A percentile compares a stretch with the other conserved stretches of the same genome.
These are phyloP conservation scores for Isatis tinctoria DNA, from an alignment of 345 rosid genomes.

Conservation along the genomic window DNA sequence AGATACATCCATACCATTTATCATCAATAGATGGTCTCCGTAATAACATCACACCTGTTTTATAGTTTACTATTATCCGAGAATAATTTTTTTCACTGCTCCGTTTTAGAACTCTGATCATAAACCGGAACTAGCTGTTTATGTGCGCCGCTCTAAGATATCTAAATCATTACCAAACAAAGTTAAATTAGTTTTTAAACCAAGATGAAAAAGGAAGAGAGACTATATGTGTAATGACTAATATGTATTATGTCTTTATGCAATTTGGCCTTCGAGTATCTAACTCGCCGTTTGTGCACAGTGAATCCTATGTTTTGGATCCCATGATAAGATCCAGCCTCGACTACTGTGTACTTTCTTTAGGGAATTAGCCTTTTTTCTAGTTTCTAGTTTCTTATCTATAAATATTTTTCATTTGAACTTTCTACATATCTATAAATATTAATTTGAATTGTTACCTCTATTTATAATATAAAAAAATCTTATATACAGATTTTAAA, in stretches of 20 bases:
- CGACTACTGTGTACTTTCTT: slow-evolving; percentile 11
- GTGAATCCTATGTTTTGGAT: slow-evolving; percentile 35
- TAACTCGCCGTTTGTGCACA: slow-evolving; percentile 24
- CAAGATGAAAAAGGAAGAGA: not conserved
- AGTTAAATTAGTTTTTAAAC: not conserved
- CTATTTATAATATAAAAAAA: not conserved
- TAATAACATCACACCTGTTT: not conserved
- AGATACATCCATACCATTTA: too few species aligned
- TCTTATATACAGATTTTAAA: not conserved
- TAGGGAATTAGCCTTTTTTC: not conserved
- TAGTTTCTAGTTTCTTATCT: not conserved
- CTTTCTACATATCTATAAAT: not conserved
- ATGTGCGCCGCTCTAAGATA: not conserved
- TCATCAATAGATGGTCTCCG: too few species aligned
- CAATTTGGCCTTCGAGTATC: slow-evolving; percentile 10
- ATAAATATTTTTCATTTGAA: not conserved
- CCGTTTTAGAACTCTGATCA: not conserved
- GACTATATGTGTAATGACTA: not conserved
- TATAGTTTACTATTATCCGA: not conserved
- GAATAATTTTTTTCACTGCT: not conserved
- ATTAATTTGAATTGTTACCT: not conserved
- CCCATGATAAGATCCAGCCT: slow-evolving; percentile 26
- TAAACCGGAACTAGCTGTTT: not conserved
- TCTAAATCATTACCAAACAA: not conserved
- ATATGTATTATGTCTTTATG: not conserved